A percentile compares a stretch with the other conserved stretches of the same genome.
Conservation (phyloP, 345 rosid species). For the Ceriops zippeliana region DNA sequence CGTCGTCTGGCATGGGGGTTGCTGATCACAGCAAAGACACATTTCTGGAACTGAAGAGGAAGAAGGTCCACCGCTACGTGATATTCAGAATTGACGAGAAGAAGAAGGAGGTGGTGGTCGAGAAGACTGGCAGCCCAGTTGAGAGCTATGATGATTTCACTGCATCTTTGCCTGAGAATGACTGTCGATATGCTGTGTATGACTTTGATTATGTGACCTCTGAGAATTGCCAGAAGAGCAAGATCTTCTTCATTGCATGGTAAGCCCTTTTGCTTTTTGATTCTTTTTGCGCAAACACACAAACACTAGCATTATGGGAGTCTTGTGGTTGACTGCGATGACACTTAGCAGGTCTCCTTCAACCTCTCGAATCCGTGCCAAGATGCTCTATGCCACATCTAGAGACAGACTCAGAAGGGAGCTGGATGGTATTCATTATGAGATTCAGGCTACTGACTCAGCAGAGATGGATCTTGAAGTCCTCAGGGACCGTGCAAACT, state of each 20-base stretch:
- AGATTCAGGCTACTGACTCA: constrained; percentile 25
- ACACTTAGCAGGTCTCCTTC: constrained; percentile 20
- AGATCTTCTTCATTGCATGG: constrained; percentile 12
- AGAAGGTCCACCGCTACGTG: constrained; percentile 7
- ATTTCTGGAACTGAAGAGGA: constrained; percentile 12
- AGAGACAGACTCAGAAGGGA: constrained; percentile 19
- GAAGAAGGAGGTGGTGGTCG: constrained; percentile 14
- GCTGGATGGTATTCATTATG: constrained; percentile 21
- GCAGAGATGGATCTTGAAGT: constrained; percentile 24
- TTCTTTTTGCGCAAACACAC: background rate
- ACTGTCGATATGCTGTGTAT: constrained; percentile 12
- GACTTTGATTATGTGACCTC: constrained; percentile 10
- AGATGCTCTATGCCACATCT: constrained; percentile 27
- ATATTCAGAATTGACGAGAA: constrained; percentile 8
- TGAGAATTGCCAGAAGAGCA: constrained; percentile 15
- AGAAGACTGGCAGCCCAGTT: constrained; percentile 11
- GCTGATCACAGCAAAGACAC: constrained; percentile 33
- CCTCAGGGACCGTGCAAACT: constrained; percentile 22
- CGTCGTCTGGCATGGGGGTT: constrained; percentile 26
- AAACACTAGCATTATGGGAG: background rate
- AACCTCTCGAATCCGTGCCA: constrained; percentile 24
- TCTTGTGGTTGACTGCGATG: background rate
- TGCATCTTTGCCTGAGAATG: constrained; percentile 9
- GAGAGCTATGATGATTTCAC: constrained; percentile 13
- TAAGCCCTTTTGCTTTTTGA: background rate